phyloP scores from a whole-genome alignment of 23 red algal species.

The Cyanidium caldarium region DNA sequence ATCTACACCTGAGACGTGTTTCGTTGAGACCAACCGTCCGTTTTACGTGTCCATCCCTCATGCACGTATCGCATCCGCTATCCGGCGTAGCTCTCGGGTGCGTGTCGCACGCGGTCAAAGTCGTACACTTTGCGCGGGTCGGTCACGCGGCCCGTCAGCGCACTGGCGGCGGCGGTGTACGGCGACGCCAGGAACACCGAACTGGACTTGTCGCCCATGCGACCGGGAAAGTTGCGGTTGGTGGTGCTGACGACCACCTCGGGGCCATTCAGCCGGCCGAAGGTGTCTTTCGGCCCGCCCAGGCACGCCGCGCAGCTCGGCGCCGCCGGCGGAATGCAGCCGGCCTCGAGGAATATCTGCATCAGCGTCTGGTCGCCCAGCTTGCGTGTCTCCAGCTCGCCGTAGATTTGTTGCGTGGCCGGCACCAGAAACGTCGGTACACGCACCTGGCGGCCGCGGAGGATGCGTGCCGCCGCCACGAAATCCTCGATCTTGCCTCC shows the following conservation, averaged over 20 bases:
- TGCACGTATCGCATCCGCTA: no score
- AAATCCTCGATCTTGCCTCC: constrained; percentile 98
- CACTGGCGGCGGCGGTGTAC: constrained; percentile 86
- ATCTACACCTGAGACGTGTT: no score
- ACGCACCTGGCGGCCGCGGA: constrained; percentile 68
- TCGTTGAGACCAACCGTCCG: no score
- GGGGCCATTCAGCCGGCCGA: constrained; percentile 79
- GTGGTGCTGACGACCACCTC: constrained; percentile 84
- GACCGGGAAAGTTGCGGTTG: constrained; percentile 97
- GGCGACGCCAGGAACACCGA: constrained; percentile 81
- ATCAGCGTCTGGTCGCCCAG: constrained; percentile 73
- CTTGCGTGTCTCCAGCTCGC: constrained; percentile 40
- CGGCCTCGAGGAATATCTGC: constrained; percentile 59
- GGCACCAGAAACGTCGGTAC: constrained; percentile 95
- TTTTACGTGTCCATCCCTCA: no score
- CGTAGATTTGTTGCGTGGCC: constrained; percentile 61
- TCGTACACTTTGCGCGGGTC: constrained; percentile 91
- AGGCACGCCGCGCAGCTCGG: constrained; percentile 92
- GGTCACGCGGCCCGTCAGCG: constrained; percentile 79
- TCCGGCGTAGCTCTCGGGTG: neutral
- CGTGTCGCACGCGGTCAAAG: constrained; percentile 30
- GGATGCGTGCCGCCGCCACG: constrained; percentile 77
- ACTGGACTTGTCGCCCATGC: constrained; percentile 75
- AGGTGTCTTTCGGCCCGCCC: constrained; percentile 91
- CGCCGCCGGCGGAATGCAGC: constrained; percentile 65